These are phyloP conservation scores for Tulasnella sp. DNA, from an alignment of 768 basidiomycete genomes.

Conservation along the genomic window DNA sequence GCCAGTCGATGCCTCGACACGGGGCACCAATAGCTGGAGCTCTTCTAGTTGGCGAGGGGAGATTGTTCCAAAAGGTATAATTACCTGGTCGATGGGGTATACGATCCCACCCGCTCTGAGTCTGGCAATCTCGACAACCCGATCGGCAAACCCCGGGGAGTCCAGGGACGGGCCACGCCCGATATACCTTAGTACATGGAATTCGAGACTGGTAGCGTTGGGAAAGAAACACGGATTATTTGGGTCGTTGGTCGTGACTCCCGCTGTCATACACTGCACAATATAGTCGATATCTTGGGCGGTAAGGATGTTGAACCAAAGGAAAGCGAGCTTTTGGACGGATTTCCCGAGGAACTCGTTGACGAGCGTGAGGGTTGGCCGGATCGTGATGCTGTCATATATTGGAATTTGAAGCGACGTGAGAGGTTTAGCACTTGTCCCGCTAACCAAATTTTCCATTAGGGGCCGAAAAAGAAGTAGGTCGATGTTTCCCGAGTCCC, in stretches of 20 bases:
- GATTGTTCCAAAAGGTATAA: too few relatives aligned
- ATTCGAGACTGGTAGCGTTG: too few relatives aligned
- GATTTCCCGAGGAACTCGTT: neutral
- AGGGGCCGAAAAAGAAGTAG: neutral
- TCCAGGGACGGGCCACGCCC: too few relatives aligned
- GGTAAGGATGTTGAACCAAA: neutral
- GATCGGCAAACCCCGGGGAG: too few relatives aligned
- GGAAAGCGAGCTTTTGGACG: neutral
- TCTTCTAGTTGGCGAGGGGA: too few relatives aligned
- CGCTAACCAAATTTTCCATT: neutral
- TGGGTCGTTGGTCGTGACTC: neutral
- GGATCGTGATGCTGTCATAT: neutral
- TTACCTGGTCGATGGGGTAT: too few relatives aligned
- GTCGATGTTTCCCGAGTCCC: neutral
- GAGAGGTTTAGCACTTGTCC: neutral
- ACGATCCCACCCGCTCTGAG: too few relatives aligned
- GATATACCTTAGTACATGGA: too few relatives aligned
- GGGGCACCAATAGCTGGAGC: too few relatives aligned
- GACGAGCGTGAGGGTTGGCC: neutral
- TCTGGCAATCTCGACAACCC: too few relatives aligned
- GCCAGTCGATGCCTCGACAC: too few relatives aligned
- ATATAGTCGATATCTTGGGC: neutral
- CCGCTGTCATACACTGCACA: neutral
- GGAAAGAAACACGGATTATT: too few relatives aligned
- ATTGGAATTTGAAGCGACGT: neutral